Base-by-base conservation (phyloP, 1,139 yeast species). In the Geotrichum macrosporum region DNA sequence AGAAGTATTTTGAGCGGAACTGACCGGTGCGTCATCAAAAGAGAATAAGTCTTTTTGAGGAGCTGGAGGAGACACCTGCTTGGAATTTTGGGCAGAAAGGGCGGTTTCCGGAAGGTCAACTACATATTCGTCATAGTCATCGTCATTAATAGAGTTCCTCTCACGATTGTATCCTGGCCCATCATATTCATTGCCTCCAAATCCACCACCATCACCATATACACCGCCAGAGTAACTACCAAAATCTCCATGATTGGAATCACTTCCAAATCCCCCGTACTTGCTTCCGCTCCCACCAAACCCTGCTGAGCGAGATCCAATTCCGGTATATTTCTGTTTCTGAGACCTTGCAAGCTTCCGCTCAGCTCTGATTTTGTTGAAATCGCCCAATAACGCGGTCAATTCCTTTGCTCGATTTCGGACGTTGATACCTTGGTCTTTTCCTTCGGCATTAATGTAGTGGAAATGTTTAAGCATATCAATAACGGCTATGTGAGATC, bases 361-460 rank as follows among this genome's bases (percentile, higher is more conserved):
- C 66, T 89, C 98, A 33, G 78, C 68, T 55, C 98, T 77, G 49
- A 92, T 81, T 63, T 72, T 71, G 13, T 73, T 73, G 57, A 87
- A 95, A 65, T 88, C 95, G 57, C 79, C 78, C 56, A 92, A 72
- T 57, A 92, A 73, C 9, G 73, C 73, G 33, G 80, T 70, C 55
- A 92, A 73, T 55, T 80, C 83, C 65, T 87, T 84, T 21, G 96
- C 83, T 57, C 95, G 78, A 68, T 87, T 89, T 63, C 97, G 78
- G 49, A 92, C 96, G 64, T 89, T 89, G 56, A 88, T 80, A 46
- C 98, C 98, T 69, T 89, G 97, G 66, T 92, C 98, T 58, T 89
- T 79, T 32, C 96, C 97, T 64, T 87, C 85, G 22, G 89, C 78
- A 65, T 92, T 97, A 47, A 86, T 83, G 68, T 87, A 92, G 65